Evolutionary conservation across 345 rosid genomes (phyloP).

Genomic region (Pugionium dolabratum): DNA sequence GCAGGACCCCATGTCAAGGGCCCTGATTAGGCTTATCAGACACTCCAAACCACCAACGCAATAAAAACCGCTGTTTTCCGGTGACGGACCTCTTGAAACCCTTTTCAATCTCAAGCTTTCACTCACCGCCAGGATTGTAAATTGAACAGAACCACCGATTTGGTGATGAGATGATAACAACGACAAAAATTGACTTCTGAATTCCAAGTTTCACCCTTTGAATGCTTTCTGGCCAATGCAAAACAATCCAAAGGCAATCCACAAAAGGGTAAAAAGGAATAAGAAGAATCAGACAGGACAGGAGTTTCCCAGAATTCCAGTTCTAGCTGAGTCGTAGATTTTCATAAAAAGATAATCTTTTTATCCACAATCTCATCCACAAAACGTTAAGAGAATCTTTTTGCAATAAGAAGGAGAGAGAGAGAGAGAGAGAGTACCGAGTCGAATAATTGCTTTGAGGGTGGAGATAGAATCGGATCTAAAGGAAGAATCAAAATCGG

Average conservation of each 20-base stretch:
- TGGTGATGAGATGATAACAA: not conserved
- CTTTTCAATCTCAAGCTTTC: conserved; percentile 17
- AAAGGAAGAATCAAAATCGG: conserved; percentile 24
- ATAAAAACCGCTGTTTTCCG: conserved; percentile 50
- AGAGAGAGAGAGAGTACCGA: conserved; percentile 23
- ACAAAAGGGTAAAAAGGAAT: not conserved
- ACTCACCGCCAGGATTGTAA: conserved; percentile 38
- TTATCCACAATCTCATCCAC: conserved; percentile 42
- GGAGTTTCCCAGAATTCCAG: conserved; percentile 9
- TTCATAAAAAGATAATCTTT: not conserved
- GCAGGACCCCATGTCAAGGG: conserved; percentile 99
- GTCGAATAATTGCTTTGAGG: conserved; percentile 19
- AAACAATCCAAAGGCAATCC: not conserved
- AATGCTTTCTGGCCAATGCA: too few species aligned
- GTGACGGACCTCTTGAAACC: conserved; percentile 56
- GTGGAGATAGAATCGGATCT: conserved; percentile 36
- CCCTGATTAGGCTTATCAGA: conserved; percentile 79
- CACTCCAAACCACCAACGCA: conserved; percentile 91
- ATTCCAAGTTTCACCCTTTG: too few species aligned
- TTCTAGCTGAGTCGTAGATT: conserved; percentile 24
- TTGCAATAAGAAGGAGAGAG: not conserved
- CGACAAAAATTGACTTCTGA: too few species aligned
- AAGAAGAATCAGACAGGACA: conserved; percentile 2
- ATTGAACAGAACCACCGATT: conserved; percentile 1
- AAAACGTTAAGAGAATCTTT: conserved; percentile 18